Evolutionary conservation across 441 rosid species (phyloP).

Genomic region (Populus hybrid): DNA sequence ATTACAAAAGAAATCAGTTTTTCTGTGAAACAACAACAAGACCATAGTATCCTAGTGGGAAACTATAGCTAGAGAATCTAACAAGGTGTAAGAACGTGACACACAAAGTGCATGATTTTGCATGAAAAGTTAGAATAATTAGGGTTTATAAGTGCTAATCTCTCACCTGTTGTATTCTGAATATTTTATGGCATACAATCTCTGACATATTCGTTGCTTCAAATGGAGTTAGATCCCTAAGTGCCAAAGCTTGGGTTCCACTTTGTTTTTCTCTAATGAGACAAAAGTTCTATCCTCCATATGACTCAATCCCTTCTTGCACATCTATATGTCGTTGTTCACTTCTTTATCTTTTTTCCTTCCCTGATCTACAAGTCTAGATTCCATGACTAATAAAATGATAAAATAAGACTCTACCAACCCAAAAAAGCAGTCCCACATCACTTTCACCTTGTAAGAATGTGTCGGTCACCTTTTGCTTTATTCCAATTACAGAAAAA

Average conservation of each 20-base stretch:
- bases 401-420: not conserved
- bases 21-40: not conserved
- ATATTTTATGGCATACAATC: not conserved
- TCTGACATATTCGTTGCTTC: conserved; percentile 70
- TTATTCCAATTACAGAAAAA: conserved; percentile 35
- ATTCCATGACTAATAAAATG: conserved; percentile 22
- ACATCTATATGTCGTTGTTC: not conserved
- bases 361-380: conserved; percentile 17
- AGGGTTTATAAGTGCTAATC: not conserved
- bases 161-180: not conserved
- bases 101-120: conserved; percentile 1
- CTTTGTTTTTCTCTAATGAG: conserved; percentile 36
- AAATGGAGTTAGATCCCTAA: conserved; percentile 28
- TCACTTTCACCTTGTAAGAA: conserved; percentile 29
- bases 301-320: conserved; percentile 1
- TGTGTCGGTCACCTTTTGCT: conserved; percentile 41
- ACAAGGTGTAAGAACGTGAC: not conserved
- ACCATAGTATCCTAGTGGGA: not conserved
- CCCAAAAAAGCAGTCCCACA: conserved; percentile 20
- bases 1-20: not conserved
- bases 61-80: not conserved
- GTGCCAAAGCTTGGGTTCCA: conserved; percentile 35
- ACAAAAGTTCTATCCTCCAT: conserved; percentile 34
- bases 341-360: conserved; percentile 19
- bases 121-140: not conserved